Base-by-base conservation (phyloP, 2,329 filamentous ascomycete genomes). In the Cordyceps sp. region DNA sequence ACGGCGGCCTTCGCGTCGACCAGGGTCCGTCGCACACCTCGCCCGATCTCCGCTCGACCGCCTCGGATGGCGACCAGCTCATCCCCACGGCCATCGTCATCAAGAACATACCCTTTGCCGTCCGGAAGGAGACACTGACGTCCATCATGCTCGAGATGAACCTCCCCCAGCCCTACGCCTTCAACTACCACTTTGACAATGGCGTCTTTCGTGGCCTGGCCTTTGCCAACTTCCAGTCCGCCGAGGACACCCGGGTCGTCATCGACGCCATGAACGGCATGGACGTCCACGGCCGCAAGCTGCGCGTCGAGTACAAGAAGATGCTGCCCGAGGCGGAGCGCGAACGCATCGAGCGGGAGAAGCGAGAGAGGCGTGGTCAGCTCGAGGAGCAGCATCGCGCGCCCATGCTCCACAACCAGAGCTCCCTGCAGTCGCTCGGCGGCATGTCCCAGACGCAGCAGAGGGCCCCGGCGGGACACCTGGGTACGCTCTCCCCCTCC, bases 171-270 rank as follows among this genome's bases (percentile, higher is more conserved):
- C 90, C 90, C 0, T 98, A 98, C 50, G 90, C 90, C 10, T 98
- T 98, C 66, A 98, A 98, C 64, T 96, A 98, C 49, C 90, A 98
- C 56, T 98, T 98, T 50, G 90, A 98, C 52, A 92, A 93, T 46
- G 90, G 90, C 19, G 86, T 98, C 19, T 98, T 98, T 62, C 70
- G 90, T 36, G 90, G 90, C 6, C 64, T 98, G 32, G 90, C 90
- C 3, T 98, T 98, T 60, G 90, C 90, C 50, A 98, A 98, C 58
- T 98, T 96, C 54, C 93, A 90, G 23, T 93, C 84, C 13, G 75
- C 90, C 1, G 82, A 94, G 41, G 90, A 98, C 55, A 98, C 90
- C 1, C 79, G 82, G 10, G 69, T 78, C 31, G 90, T 96, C 31
- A 98, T 98, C 39, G 80, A 93, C 36, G 70, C 78, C 32, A 79